phyloP scores from a whole-genome alignment of 306 rosid species.

The Rosa rugosa region DNA sequence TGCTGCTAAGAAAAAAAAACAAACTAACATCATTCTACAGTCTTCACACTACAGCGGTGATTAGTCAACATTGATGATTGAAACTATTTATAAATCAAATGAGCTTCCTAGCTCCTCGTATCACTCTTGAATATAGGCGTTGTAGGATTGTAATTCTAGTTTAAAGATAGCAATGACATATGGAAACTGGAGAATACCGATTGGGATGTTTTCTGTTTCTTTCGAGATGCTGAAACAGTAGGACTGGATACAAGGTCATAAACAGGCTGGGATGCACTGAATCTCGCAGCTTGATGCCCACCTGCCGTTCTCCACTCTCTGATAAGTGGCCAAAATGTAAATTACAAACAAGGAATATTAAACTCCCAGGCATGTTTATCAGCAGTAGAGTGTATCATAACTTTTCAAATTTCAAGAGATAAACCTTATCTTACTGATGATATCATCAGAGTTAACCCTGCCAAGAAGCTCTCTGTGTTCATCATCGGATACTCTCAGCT shows the following conservation, averaged over 20 bases:
- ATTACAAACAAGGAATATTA: slow-evolving; percentile 19
- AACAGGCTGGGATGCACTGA: slow-evolving; percentile 58
- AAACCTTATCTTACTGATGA: slow-evolving; percentile 73
- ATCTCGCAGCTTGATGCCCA: slow-evolving; percentile 69
- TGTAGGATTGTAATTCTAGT: slow-evolving; percentile 3
- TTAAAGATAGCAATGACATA: slow-evolving; percentile 27
- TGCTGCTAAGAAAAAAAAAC: slow-evolving; percentile 36
- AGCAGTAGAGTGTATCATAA: slow-evolving; percentile 4
- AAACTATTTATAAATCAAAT: neutral
- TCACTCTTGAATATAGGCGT: slow-evolving; percentile 20
- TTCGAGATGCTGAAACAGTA: slow-evolving; percentile 73
- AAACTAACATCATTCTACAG: neutral
- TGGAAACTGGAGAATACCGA: slow-evolving; percentile 47
- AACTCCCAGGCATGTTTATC: slow-evolving; percentile 6
- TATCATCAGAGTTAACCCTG: slow-evolving; percentile 85
- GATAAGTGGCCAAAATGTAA: slow-evolving; percentile 28
- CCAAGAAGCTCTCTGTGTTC: slow-evolving; percentile 89
- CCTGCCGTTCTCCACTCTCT: slow-evolving; percentile 94
- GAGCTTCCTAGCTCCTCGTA: slow-evolving; percentile 30
- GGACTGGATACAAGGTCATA: slow-evolving; percentile 75
- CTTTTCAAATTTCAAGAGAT: slow-evolving; percentile 20
- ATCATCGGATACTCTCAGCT: slow-evolving; percentile 95
- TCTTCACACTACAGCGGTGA: neutral
- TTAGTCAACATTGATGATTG: neutral
- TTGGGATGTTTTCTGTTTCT: slow-evolving; percentile 81